Conservation (phyloP, 768 basidiomycete species). For the Leccinum rimulosum region DNA sequence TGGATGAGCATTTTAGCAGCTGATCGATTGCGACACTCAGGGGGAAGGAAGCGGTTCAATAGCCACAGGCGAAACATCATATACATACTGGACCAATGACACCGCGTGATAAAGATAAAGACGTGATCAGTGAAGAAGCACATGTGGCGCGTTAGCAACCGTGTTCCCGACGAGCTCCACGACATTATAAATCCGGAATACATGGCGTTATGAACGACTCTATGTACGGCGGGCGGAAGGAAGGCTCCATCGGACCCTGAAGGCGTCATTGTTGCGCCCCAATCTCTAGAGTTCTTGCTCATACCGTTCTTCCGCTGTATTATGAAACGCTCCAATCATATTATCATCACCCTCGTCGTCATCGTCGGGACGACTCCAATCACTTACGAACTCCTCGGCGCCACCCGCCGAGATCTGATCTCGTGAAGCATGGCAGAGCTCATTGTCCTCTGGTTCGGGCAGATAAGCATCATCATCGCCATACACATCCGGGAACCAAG, state of each 20-base stretch:
- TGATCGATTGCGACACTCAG: not conserved
- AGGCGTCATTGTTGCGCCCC: not conserved
- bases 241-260: conserved; percentile 1
- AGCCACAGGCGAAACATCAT: conserved; percentile 2
- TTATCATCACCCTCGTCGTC: not conserved
- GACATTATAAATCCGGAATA: conserved; percentile 5
- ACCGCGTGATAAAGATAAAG: conserved; percentile 14
- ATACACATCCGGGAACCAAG: conserved; percentile 22
- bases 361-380: conserved; percentile 48
- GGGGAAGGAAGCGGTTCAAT: not conserved
- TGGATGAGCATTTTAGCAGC: not conserved
- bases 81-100: conserved; percentile 21
- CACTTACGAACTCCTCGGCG: conserved; percentile 38
- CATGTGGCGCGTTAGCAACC: not conserved
- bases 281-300: conserved; percentile 29
- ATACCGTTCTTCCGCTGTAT: conserved; percentile 24
- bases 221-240: not conserved
- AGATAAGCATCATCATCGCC: conserved; percentile 13
- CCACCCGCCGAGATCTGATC: conserved; percentile 15
- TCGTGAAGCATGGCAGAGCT: conserved; percentile 6
- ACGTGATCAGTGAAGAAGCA: not conserved
- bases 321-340: conserved; percentile 15
- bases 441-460: conserved; percentile 12
- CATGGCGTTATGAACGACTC: not conserved
- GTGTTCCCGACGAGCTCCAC: not conserved